phyloP scores from a whole-genome alignment of 352 stramenopile species.

The Globisporangium spiculum region DNA sequence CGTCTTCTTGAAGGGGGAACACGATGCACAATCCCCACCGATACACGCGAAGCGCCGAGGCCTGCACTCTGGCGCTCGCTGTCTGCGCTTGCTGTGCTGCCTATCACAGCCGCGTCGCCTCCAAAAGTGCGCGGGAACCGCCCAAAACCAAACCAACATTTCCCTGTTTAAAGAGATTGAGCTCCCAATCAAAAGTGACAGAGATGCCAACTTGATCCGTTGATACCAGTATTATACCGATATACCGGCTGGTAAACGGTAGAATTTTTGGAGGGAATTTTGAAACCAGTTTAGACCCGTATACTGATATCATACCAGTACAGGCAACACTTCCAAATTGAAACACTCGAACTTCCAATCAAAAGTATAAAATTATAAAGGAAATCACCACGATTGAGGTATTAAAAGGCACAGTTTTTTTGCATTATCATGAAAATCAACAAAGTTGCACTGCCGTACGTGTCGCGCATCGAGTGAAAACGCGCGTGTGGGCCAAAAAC shows the following conservation, averaged over 20 bases:
- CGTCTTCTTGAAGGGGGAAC: background rate
- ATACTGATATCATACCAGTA: background rate
- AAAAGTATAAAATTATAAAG: too few relatives aligned
- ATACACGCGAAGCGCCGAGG: background rate
- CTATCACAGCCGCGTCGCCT: background rate
- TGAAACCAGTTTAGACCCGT: background rate
- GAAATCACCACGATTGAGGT: too few relatives aligned
- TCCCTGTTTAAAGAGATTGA: background rate
- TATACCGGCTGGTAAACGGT: background rate
- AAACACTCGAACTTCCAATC: too few relatives aligned
- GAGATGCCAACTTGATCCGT: background rate
- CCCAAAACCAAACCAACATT: background rate
- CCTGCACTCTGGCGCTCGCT: background rate
- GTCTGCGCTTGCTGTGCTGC: background rate
- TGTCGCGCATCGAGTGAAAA: too few relatives aligned
- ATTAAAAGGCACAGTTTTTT: too few relatives aligned
- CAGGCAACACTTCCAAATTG: too few relatives aligned
- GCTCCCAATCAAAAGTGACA: background rate
- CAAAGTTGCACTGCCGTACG: too few relatives aligned
- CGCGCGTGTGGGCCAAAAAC: too few relatives aligned
- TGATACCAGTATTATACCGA: background rate
- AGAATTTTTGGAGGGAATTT: background rate
- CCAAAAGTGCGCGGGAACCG: slow-evolving; percentile 1
- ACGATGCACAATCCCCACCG: background rate
- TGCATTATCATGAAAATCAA: too few relatives aligned